phyloP scores from a whole-genome alignment of 1,139 yeast species.

The Suhomyces choctaworum region DNA sequence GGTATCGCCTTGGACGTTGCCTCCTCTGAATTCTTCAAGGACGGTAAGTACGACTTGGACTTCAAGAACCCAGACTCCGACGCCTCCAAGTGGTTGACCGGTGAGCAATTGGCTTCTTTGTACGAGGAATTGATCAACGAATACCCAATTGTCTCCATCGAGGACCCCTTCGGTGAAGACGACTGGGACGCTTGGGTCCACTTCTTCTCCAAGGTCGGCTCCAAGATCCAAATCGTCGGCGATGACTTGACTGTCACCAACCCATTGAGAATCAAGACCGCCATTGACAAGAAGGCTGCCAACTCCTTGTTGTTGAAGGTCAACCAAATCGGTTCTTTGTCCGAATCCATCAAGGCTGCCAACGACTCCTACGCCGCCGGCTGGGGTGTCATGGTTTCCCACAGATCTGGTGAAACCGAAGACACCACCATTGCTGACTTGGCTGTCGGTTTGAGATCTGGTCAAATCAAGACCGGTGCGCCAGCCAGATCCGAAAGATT shows the following conservation, averaged over 20 bases:
- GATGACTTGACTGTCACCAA: constrained; percentile 98
- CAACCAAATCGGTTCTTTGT: constrained; percentile 89
- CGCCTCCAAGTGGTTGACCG: constrained; percentile 83
- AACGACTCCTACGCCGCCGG: constrained; percentile 85
- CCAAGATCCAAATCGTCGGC: constrained; percentile 83
- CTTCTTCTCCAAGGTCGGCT: constrained; percentile 70
- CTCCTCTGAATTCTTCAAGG: constrained; percentile 93
- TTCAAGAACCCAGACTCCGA: constrained; percentile 95
- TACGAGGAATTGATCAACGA: constrained; percentile 75
- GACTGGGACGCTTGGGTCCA: constrained; percentile 98
- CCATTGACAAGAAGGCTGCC: constrained; percentile 93
- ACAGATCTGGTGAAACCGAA: constrained; percentile 99
- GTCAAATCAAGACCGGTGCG: constrained; percentile 99
- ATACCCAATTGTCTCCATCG: constrained; percentile 96
- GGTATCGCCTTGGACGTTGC: constrained; percentile 93
- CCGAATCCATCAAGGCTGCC: constrained; percentile 93
- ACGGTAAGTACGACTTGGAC: constrained; percentile 94
- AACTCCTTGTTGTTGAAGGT: constrained; percentile 92
- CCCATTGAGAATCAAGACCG: constrained; percentile 89
- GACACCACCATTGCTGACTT: constrained; percentile 97
- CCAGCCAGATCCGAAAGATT: constrained; percentile 99
- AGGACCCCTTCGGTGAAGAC: constrained; percentile 98
- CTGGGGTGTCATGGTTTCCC: constrained; percentile 98
- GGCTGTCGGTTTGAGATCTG: constrained; percentile 93
- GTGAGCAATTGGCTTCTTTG: constrained; percentile 79